A percentile compares a stretch with the other conserved stretches of the same genome.
Evolutionary conservation across 169 alveolate genomes (phyloP).

Genomic region (Eimeria acervulina): DNA sequence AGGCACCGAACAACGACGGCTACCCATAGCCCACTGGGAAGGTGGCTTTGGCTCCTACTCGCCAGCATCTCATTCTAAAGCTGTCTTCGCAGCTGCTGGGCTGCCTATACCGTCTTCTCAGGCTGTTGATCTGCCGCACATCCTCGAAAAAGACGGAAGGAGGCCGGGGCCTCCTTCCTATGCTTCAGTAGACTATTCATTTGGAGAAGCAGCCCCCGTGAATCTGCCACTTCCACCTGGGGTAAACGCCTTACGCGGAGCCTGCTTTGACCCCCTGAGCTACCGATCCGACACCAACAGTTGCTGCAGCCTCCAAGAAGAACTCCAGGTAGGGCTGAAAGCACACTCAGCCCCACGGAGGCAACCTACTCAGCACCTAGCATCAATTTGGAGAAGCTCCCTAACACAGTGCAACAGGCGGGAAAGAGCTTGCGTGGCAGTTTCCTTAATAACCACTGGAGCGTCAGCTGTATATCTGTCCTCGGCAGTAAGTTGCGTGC

Average conservation of each 20-base stretch:
- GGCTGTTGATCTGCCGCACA: constrained; percentile 31
- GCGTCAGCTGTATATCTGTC: not conserved
- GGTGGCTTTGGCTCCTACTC: constrained; percentile 79
- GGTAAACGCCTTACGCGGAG: constrained; percentile 54
- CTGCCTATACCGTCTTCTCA: constrained; percentile 84
- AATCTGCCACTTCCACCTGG: constrained; percentile 79
- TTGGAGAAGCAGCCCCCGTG: constrained; percentile 52
- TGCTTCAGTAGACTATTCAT: constrained; percentile 70
- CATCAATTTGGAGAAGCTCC: not conserved
- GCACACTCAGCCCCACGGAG: not conserved
- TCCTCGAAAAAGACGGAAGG: constrained; percentile 45
- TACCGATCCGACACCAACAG: constrained; percentile 57
- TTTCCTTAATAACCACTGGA: not conserved
- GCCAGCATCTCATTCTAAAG: constrained; percentile 77
- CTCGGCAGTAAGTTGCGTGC: not conserved
- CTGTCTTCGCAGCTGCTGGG: constrained; percentile 76
- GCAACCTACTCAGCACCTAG: not conserved
- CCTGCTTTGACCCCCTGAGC: constrained; percentile 61
- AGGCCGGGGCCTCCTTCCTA: constrained; percentile 60
- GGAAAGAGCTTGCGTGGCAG: not conserved
- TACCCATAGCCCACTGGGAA: constrained; percentile 74
- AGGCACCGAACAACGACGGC: constrained; percentile 32
- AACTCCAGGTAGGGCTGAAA: constrained; percentile 66
- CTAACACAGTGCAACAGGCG: not conserved
- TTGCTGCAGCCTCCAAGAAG: constrained; percentile 83